A percentile compares a stretch with the other conserved stretches of the same genome.
Evolutionary conservation across 768 basidiomycete genomes (phyloP).

Genomic region (Clitopilus passeckerianus): DNA sequence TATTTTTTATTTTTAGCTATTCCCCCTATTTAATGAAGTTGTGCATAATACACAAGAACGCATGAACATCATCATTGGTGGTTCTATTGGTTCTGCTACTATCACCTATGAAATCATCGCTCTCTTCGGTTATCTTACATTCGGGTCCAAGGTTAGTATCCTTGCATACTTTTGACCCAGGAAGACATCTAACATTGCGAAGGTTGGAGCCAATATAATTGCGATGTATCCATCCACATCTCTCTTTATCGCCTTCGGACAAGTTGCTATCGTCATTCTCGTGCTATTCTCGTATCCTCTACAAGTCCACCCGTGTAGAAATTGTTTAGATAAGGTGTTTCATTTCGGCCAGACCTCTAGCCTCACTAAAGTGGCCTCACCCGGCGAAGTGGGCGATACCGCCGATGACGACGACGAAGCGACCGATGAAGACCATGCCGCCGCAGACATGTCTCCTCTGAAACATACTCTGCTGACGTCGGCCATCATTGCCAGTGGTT

Average conservation of each 20-base stretch:
- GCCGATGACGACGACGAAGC: constrained; percentile 41
- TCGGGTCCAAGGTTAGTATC: constrained; percentile 70
- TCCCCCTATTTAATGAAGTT: constrained; percentile 93
- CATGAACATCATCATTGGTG: constrained; percentile 84
- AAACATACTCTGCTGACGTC: constrained; percentile 71
- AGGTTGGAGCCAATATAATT: constrained; percentile 91
- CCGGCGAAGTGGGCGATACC: constrained; percentile 33
- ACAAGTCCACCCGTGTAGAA: constrained; percentile 91
- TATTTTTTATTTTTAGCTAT: constrained; percentile 48
- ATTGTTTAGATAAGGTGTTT: constrained; percentile 90
- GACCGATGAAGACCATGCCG: constrained; percentile 46
- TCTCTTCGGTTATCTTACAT: constrained; percentile 88
- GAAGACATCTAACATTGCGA: constrained; percentile 5
- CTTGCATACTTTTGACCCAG: background rate
- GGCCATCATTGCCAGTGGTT: constrained; percentile 59
- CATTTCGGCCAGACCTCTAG: constrained; percentile 28
- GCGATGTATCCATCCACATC: constrained; percentile 93
- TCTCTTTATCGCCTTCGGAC: constrained; percentile 88
- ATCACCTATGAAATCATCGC: constrained; percentile 87
- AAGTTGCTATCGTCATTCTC: constrained; percentile 86
- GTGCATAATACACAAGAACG: constrained; percentile 72
- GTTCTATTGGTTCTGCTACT: constrained; percentile 82
- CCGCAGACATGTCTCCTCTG: constrained; percentile 55
- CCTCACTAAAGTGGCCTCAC: constrained; percentile 21
- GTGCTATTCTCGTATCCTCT: constrained; percentile 93